Evolutionary conservation across 345 rosid genomes (phyloP).

Genomic region (Linum tenue): DNA sequence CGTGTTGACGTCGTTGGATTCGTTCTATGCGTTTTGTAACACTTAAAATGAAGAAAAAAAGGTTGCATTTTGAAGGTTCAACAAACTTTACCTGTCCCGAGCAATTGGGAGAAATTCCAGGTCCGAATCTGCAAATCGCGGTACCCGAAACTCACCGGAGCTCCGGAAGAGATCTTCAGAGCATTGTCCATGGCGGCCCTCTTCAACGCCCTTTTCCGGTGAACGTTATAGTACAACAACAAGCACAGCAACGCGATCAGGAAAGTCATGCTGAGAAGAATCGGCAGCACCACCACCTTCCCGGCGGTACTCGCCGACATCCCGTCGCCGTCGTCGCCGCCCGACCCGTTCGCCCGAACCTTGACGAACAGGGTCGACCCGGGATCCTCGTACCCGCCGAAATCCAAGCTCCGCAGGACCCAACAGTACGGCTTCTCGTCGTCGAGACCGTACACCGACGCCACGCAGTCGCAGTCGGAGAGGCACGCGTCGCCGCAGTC

Average conservation of each 20-base stretch:
- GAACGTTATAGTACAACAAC: constrained; percentile 54
- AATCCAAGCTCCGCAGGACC: constrained; percentile 57
- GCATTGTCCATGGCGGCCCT: constrained; percentile 44
- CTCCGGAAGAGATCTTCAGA: constrained; percentile 45
- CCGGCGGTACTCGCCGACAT: constrained; percentile 11
- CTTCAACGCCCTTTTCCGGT: constrained; percentile 41
- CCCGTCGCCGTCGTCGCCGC: constrained; percentile 2
- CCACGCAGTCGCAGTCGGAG: constrained; percentile 67
- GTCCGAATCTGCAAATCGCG: constrained; percentile 64
- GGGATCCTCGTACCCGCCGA: constrained; percentile 74
- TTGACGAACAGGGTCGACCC: constrained; percentile 73
- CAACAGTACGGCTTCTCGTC: constrained; percentile 90
- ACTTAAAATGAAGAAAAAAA: too few species aligned
- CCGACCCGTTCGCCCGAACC: constrained; percentile 39
- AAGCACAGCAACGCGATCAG: constrained; percentile 55
- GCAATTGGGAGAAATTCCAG: constrained; percentile 53
- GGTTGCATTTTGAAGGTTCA: constrained; percentile 8
- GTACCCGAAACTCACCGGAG: constrained; percentile 59
- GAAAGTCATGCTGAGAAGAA: constrained; percentile 48
- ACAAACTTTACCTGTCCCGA: constrained; percentile 56
- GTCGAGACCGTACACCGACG: constrained; percentile 81
- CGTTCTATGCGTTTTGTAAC: too few species aligned
- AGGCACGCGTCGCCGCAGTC: constrained; percentile 72
- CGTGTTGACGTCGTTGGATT: background rate
- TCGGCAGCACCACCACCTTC: constrained; percentile 53